Evolutionary conservation across 352 stramenopile genomes (phyloP).

Genomic region (Phytopythium aichiense): DNA sequence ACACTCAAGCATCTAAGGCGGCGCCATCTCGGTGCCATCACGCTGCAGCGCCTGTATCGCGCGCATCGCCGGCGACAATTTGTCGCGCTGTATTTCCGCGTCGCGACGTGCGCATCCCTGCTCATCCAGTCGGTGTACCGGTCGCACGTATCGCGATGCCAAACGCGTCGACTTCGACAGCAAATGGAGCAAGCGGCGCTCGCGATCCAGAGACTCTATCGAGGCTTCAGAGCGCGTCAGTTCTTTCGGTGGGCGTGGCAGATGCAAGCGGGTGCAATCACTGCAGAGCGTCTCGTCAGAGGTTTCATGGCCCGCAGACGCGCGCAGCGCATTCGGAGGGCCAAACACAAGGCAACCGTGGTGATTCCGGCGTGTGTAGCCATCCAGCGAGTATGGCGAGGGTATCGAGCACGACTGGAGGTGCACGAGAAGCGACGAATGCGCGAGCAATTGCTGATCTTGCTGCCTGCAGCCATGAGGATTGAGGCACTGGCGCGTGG

Average conservation of each 20-base stretch:
- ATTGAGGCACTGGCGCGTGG: slow-evolving; percentile 53
- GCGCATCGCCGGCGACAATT: slow-evolving; percentile 48
- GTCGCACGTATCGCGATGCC: slow-evolving; percentile 36
- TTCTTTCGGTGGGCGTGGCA: slow-evolving; percentile 37
- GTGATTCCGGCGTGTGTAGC: slow-evolving; percentile 33
- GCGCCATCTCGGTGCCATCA: slow-evolving; percentile 37
- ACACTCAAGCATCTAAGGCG: slow-evolving; percentile 34
- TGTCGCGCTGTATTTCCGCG: slow-evolving; percentile 37
- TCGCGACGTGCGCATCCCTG: slow-evolving; percentile 45
- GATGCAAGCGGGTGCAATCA: slow-evolving; percentile 37
- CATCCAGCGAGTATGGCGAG: slow-evolving; percentile 63
- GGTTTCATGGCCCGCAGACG: slow-evolving; percentile 54
- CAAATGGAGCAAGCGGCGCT: slow-evolving; percentile 25
- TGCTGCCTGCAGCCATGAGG: slow-evolving; percentile 42
- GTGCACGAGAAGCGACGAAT: slow-evolving; percentile 25
- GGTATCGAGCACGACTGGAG: slow-evolving; percentile 27
- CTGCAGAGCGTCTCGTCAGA: slow-evolving; percentile 44
- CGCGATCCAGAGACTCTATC: slow-evolving; percentile 51
- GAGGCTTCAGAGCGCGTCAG: slow-evolving; percentile 38
- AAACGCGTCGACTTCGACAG: slow-evolving; percentile 26
- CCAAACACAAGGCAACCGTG: slow-evolving; percentile 36
- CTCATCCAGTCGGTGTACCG: slow-evolving; percentile 72
- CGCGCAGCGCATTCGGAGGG: slow-evolving; percentile 34
- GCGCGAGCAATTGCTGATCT: slow-evolving; percentile 25
- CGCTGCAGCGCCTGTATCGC: slow-evolving; percentile 61